Conservation (phyloP, 441 rosid genomes). For the Eruca vesicaria region DNA sequence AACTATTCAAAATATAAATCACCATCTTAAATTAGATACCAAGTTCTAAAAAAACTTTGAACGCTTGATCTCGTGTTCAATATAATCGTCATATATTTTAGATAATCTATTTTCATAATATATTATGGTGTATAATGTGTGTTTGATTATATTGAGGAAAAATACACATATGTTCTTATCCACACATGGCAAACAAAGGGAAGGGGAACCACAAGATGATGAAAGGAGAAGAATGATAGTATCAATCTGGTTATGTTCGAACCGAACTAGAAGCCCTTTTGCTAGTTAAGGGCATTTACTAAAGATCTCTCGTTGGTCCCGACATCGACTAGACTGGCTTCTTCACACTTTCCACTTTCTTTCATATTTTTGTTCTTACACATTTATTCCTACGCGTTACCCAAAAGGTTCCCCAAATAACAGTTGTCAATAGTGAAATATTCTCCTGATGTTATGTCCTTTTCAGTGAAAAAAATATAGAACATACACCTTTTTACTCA, state of each 20-base stretch:
- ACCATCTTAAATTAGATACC: not conserved
- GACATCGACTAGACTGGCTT: constrained; percentile 26
- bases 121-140: not conserved
- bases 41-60: too few species aligned
- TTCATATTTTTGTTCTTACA: not conserved
- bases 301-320: constrained; percentile 7
- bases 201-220: constrained; percentile 7
- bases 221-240: not conserved
- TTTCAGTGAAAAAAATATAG: not conserved
- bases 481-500: not conserved
- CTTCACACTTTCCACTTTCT: not conserved
- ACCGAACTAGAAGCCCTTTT: constrained; percentile 24
- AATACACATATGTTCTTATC: not conserved
- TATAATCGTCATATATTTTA: not conserved
- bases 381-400: not conserved
- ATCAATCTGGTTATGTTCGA: constrained; percentile 12
- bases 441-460: constrained; percentile 1
- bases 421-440: not conserved
- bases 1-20: not conserved
- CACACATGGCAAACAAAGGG: not conserved
- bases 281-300: constrained; percentile 11
- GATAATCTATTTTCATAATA: not conserved
- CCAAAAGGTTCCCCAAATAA: not conserved
- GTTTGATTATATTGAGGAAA: not conserved
- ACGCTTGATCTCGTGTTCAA: not conserved